Conservation (phyloP, 371 early-diverging fungal species). For the Vairimorpha apis region DNA sequence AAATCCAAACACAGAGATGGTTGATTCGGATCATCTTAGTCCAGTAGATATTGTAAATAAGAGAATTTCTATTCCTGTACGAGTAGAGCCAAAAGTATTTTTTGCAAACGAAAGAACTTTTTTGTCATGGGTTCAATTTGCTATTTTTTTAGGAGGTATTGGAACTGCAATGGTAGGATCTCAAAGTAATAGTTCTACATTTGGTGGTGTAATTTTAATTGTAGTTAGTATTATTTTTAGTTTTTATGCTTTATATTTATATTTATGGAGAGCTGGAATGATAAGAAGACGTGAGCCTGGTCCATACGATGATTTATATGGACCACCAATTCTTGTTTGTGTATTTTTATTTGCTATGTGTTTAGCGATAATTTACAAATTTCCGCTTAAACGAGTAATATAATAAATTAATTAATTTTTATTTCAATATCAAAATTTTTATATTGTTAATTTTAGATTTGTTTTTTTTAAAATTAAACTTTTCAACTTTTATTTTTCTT, state of each 20-base stretch:
- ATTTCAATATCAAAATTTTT: not conserved
- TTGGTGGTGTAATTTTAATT: constrained; percentile 68
- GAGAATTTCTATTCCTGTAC: constrained; percentile 63
- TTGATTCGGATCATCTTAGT: constrained; percentile 11
- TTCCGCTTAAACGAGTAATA: constrained; percentile 57
- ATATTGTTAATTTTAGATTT: no score
- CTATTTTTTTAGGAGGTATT: constrained; percentile 65
- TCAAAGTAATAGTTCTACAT: constrained; percentile 56
- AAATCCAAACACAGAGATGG: constrained; percentile 60
- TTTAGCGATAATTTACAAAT: constrained; percentile 78
- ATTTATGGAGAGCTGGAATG: constrained; percentile 77
- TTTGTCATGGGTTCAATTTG: constrained; percentile 76
- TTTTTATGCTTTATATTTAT: constrained; percentile 79
- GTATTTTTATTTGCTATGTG: constrained; percentile 76
- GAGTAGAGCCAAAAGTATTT: constrained; percentile 95
- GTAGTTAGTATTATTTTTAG: constrained; percentile 71
- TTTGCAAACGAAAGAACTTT: constrained; percentile 99
- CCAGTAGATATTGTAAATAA: constrained; percentile 34
- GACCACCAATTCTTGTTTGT: constrained; percentile 74
- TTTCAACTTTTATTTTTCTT: not conserved
- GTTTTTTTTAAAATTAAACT: no score
- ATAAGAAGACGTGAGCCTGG: constrained; percentile 63
- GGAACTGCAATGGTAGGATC: constrained; percentile 63
- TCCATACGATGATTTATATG: constrained; percentile 64
- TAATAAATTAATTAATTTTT: constrained; percentile 13